These are phyloP conservation scores for Narthecium ossifragum DNA, from an alignment of 106 monocot genomes.

Conservation along the genomic window DNA sequence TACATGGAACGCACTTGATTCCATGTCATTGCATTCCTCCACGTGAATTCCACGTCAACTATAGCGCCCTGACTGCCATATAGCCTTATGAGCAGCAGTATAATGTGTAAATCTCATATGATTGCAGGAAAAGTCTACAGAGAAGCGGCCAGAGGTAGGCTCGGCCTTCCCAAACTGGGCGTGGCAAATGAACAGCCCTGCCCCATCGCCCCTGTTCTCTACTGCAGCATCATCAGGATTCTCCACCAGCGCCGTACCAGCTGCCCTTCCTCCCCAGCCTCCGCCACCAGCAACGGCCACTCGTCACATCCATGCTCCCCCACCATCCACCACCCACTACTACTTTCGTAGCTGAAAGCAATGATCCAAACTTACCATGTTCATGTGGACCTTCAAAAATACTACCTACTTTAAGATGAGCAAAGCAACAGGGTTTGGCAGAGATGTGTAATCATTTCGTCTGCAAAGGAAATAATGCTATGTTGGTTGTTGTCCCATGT, in stretches of 20 bases:
- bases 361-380: neutral
- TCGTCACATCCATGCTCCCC: slow-evolving; percentile 13
- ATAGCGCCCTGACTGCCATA: too few relatives aligned
- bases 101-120: too few relatives aligned
- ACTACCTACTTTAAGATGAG: neutral
- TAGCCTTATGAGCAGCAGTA: too few relatives aligned
- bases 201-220: slow-evolving; percentile 17
- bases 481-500: neutral
- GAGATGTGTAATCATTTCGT: too few relatives aligned
- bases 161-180: slow-evolving; percentile 27
- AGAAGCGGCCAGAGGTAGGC: slow-evolving; percentile 23
- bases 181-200: slow-evolving; percentile 21
- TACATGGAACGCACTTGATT: too few relatives aligned
- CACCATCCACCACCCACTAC: slow-evolving; percentile 2
- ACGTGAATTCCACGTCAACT: too few relatives aligned
- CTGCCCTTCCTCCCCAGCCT: slow-evolving; percentile 12
- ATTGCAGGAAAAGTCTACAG: slow-evolving; percentile 28
- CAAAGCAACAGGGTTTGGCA: neutral
- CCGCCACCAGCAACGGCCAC: slow-evolving; percentile 12
- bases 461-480: neutral
- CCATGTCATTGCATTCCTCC: too few relatives aligned
- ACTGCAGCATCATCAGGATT: slow-evolving; percentile 99
- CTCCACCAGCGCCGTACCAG: slow-evolving; percentile 30
- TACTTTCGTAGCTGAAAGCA: neutral
- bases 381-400: too few relatives aligned